A percentile compares a stretch with the other conserved stretches of the same genome.
Evolutionary conservation across 75 land plant species (phyloP).

Genomic region (Cupressus sempervirens): DNA sequence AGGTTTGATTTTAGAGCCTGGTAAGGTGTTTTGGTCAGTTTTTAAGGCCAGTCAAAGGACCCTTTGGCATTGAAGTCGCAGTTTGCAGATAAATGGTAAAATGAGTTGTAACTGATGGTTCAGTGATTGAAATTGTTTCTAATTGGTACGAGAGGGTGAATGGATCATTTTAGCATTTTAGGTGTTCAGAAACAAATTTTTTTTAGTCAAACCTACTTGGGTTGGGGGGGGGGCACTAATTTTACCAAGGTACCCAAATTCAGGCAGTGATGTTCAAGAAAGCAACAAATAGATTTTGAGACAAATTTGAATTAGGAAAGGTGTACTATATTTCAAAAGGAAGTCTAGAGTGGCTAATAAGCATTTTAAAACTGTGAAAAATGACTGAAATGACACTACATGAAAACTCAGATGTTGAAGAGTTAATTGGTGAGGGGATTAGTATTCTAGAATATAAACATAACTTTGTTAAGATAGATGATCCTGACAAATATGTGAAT

Average conservation of each 20-base stretch:
- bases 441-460: constrained; percentile 64
- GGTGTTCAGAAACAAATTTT: no score
- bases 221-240: no score
- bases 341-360: constrained; percentile 77
- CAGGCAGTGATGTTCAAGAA: constrained; percentile 96
- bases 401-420: constrained; percentile 80
- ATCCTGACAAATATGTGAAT: constrained; percentile 79
- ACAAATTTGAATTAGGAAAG: constrained; percentile 79
- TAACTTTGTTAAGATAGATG: constrained; percentile 72
- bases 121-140: no score
- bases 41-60: no score
- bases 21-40: no score
- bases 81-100: no score
- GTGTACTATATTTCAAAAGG: constrained; percentile 95
- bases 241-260: constrained; percentile 99
- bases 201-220: no score
- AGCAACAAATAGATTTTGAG: constrained; percentile 79
- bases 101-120: no score
- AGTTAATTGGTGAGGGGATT: constrained; percentile 46
- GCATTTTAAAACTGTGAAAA: constrained; percentile 75
- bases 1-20: no score
- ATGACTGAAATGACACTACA: constrained; percentile 97
- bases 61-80: no score
- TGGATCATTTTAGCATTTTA: no score
- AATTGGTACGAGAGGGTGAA: no score